These are phyloP conservation scores for Leucocoprinus leucothites DNA, from an alignment of 768 basidiomycete genomes.

Conservation along the genomic window DNA sequence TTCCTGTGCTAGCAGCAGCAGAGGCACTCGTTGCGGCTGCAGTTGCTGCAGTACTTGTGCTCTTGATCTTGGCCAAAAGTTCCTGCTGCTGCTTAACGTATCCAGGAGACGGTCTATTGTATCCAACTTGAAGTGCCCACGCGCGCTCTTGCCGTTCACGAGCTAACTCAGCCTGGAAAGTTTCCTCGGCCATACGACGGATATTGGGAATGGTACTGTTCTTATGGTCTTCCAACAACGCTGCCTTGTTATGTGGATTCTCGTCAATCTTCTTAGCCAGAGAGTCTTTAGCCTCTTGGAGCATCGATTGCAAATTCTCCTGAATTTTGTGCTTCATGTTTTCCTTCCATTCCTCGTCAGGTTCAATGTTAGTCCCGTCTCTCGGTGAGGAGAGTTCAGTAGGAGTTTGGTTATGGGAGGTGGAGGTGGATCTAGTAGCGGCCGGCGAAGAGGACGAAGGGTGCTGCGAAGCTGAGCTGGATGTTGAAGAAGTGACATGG, in stretches of 20 bases:
- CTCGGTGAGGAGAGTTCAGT: not conserved
- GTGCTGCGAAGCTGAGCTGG: slow-evolving; percentile 13
- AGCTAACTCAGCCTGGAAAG: slow-evolving; percentile 40
- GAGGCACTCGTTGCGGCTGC: not conserved
- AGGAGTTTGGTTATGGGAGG: not conserved
- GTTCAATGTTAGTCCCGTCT: slow-evolving; percentile 40
- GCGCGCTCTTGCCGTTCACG: slow-evolving; percentile 49
- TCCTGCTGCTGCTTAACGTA: slow-evolving; percentile 35
- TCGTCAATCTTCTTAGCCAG: slow-evolving; percentile 48
- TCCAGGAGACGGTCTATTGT: slow-evolving; percentile 23
- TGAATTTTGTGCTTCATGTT: slow-evolving; percentile 47
- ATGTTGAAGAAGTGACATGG: slow-evolving; percentile 8
- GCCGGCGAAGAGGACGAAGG: slow-evolving; percentile 22
- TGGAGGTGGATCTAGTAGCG: not conserved
- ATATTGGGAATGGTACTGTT: slow-evolving; percentile 39
- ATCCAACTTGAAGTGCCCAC: slow-evolving; percentile 39
- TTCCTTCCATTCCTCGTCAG: slow-evolving; percentile 54
- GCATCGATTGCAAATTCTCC: slow-evolving; percentile 34
- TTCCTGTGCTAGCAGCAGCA: slow-evolving; percentile 12
- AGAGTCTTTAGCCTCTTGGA: slow-evolving; percentile 56
- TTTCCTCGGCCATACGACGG: slow-evolving; percentile 40
- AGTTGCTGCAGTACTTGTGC: slow-evolving; percentile 8
- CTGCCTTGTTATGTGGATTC: slow-evolving; percentile 27
- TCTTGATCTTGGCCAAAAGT: slow-evolving; percentile 48
- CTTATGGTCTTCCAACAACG: slow-evolving; percentile 34